These are phyloP conservation scores for Malbranchea zuffiana DNA, from an alignment of 2,329 filamentous ascomycete species.

Conservation along the genomic window DNA sequence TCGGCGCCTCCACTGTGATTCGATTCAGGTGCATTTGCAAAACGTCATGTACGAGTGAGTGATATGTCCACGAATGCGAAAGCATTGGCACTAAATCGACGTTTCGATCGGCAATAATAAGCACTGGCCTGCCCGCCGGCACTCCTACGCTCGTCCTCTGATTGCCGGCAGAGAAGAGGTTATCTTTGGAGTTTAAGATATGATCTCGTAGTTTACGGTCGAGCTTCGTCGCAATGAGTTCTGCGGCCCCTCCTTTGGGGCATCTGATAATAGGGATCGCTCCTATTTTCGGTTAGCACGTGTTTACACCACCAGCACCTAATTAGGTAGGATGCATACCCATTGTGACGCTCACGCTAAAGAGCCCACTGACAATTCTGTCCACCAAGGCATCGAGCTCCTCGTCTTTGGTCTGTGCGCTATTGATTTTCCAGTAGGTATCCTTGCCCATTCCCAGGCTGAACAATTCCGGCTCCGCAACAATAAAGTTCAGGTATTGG, in stretches of 20 bases:
- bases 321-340: slow-evolving; percentile 42
- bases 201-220: slow-evolving; percentile 94
- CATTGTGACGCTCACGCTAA: slow-evolving; percentile 97
- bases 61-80: slow-evolving; percentile 90
- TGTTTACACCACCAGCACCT: too few species aligned
- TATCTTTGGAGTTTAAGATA: slow-evolving; percentile 94
- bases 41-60: slow-evolving; percentile 72
- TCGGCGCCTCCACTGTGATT: slow-evolving; percentile 77
- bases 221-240: slow-evolving; percentile 86
- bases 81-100: slow-evolving; percentile 95
- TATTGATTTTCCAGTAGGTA: slow-evolving; percentile 94
- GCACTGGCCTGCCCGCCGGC: slow-evolving; percentile 67
- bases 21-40: slow-evolving; percentile 76
- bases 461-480: slow-evolving; percentile 90
- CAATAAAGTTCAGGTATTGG: slow-evolving; percentile 95
- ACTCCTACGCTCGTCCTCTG: slow-evolving; percentile 53
- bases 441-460: slow-evolving; percentile 87
- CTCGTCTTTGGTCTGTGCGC: slow-evolving; percentile 77
- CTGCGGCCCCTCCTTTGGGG: slow-evolving; percentile 82
- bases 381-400: slow-evolving; percentile 81
- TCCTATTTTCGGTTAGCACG: slow-evolving; percentile 44
- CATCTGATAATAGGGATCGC: slow-evolving; percentile 92
- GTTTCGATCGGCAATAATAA: slow-evolving; percentile 89
- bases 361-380: slow-evolving; percentile 87
- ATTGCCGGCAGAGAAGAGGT: slow-evolving; percentile 62